phyloP scores from a whole-genome alignment of 352 stramenopile species.

The Plasmopara viticola region DNA sequence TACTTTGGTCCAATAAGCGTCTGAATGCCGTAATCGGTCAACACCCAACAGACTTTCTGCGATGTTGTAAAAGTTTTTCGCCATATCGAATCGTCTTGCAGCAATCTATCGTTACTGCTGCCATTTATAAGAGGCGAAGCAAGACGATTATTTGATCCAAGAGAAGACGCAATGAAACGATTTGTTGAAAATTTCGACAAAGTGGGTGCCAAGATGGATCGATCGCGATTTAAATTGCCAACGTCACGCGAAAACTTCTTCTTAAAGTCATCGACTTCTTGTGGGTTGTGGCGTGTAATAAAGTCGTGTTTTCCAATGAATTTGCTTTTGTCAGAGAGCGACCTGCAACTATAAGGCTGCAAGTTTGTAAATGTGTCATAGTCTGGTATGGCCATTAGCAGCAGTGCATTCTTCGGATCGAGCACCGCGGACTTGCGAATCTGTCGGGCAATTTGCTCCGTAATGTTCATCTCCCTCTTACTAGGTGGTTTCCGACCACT shows the following conservation, averaged over 20 bases:
- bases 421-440: conserved; percentile 65
- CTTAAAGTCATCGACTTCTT: conserved; percentile 72
- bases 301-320: conserved; percentile 66
- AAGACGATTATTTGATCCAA: conserved; percentile 17
- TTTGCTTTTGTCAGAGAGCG: conserved; percentile 49
- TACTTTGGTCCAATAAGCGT: conserved; percentile 62
- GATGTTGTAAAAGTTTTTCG: conserved; percentile 36
- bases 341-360: conserved; percentile 69
- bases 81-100: conserved; percentile 31
- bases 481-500: conserved; percentile 17
- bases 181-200: conserved; percentile 18
- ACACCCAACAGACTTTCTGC: conserved; percentile 61
- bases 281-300: conserved; percentile 61
- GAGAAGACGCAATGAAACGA: conserved; percentile 21
- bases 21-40: conserved; percentile 55
- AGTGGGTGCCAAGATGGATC: conserved; percentile 8
- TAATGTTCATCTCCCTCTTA: conserved; percentile 50
- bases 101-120: conserved; percentile 11
- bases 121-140: conserved; percentile 15
- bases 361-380: conserved; percentile 76
- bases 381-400: conserved; percentile 66
- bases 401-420: conserved; percentile 58
- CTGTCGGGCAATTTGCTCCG: conserved; percentile 61
- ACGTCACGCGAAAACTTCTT: conserved; percentile 67
- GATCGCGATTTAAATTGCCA: conserved; percentile 56